Conservation (phyloP, 192 early-diverging fungal species). For the Bifiguratus adelaidae region DNA sequence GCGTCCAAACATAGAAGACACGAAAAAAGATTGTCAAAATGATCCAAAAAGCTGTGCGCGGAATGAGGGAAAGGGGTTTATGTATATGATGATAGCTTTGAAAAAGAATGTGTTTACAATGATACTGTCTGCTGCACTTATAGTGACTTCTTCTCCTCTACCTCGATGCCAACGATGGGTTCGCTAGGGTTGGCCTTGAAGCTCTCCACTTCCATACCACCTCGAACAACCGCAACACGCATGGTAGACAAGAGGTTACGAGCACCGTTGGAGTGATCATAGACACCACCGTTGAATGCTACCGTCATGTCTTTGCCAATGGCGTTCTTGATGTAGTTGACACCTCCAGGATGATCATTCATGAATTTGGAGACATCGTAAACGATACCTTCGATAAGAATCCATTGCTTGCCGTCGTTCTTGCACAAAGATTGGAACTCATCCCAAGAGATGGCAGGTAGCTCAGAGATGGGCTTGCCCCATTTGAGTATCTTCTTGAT, state of each 20-base stretch:
- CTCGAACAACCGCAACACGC: slow-evolving; percentile 52
- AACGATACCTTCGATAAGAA: slow-evolving; percentile 74
- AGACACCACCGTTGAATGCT: slow-evolving; percentile 84
- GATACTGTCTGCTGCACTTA: too few relatives aligned
- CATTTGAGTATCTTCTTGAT: slow-evolving; percentile 55
- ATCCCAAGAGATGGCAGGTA: slow-evolving; percentile 59
- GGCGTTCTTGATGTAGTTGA: slow-evolving; percentile 49
- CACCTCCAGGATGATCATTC: slow-evolving; percentile 83
- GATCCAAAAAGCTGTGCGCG: too few relatives aligned
- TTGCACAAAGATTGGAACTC: slow-evolving; percentile 51
- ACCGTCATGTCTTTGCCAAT: slow-evolving; percentile 82
- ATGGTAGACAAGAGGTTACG: slow-evolving; percentile 69
- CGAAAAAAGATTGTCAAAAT: too few relatives aligned
- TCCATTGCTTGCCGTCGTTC: slow-evolving; percentile 57
- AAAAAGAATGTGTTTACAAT: too few relatives aligned
- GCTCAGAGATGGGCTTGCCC: slow-evolving; percentile 55
- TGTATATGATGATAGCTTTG: too few relatives aligned
- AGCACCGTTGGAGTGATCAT: slow-evolving; percentile 85
- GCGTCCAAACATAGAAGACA: too few relatives aligned
- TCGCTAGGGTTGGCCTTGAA: slow-evolving; percentile 3
- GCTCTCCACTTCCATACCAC: slow-evolving; percentile 28
- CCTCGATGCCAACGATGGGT: too few relatives aligned
- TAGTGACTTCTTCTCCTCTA: too few relatives aligned
- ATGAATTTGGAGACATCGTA: slow-evolving; percentile 79
- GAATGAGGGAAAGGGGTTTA: too few relatives aligned